phyloP scores from a whole-genome alignment of 2,329 filamentous ascomycete genomes.

The Boeremia lycopersici region DNA sequence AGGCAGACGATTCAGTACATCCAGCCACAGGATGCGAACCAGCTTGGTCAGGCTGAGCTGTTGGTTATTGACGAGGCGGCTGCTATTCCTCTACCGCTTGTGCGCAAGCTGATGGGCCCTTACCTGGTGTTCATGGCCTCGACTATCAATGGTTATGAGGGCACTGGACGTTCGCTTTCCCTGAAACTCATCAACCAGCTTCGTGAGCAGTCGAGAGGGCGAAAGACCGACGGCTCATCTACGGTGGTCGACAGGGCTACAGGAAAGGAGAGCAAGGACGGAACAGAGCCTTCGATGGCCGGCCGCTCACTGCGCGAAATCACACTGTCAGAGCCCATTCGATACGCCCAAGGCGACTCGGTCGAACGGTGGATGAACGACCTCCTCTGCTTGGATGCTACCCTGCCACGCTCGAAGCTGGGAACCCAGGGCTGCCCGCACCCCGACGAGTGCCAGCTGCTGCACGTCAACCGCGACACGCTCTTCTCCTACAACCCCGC shows the following conservation, averaged over 20 bases:
- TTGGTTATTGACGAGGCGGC: constrained; percentile 97
- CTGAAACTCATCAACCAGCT: constrained; percentile 97
- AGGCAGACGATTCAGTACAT: constrained; percentile 99
- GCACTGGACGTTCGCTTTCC: constrained; percentile 91
- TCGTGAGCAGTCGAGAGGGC: constrained; percentile 83
- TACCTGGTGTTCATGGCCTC: constrained; percentile 99
- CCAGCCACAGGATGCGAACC: constrained; percentile 92
- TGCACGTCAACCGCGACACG: constrained; percentile 95
- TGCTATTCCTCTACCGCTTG: constrained; percentile 90
- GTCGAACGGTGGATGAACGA: constrained; percentile 98
- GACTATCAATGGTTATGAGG: constrained; percentile 98
- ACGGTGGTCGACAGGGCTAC: constrained; percentile 79
- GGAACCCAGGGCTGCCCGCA: constrained; percentile 82
- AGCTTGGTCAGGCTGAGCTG: constrained; percentile 91
- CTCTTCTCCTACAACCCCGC: constrained; percentile 98
- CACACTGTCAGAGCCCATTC: constrained; percentile 89
- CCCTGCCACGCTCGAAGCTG: constrained; percentile 76
- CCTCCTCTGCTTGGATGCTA: constrained; percentile 90
- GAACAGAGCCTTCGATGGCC: constrained; percentile 47
- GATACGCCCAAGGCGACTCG: constrained; percentile 86
- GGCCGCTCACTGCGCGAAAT: constrained; percentile 87
- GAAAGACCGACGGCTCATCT: constrained; percentile 58
- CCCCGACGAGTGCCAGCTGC: constrained; percentile 86
- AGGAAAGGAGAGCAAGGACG: constrained; percentile 64
- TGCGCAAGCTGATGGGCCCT: constrained; percentile 92